Evolutionary conservation across 2,329 filamentous ascomycete species (phyloP), one percentile per base, ranked within the genome.

Genomic region (Pseudonectria buxi): DNA sequence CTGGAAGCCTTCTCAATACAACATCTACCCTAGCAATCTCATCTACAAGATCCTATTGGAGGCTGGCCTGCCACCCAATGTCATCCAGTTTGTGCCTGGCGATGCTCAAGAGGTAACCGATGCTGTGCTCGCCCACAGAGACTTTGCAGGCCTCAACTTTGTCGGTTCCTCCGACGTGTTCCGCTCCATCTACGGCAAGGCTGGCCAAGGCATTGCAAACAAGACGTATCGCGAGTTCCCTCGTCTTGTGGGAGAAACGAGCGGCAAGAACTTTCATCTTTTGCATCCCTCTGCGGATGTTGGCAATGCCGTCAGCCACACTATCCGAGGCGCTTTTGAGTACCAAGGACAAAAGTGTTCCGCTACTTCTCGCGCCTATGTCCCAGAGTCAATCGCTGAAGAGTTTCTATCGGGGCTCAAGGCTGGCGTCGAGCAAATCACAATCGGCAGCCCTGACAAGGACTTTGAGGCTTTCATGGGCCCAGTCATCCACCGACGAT

Each of bases 281-380:
- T 63, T 94, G 13, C 87, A 94, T 65, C 67, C 71, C 26, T 81
- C 78, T 2, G 87, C 87, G 26, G 83, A 94, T 47, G 64, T 92
- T 29, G 66, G 76, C 42, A 92, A 90, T 53, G 86, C 86, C 2
- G 85, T 77, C n/a, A 71, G 84, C 46, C 83, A 94, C 59, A 92
- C 86, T 3, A 76, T 94, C 18, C 84, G 87, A 30, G 86, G 85
- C 24, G 85, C 86, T 1, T 94, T 94, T 54, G 87, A 94, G 61
- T 94, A 81, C 67, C 86, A 92, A 58, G 87, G 87, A 24, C 87
- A 94, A 62, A 94, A 94, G 65, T 94, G 87, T 70, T 87, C 81
- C 46, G 87, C 87, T 35, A 87, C 83, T 10, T 90, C 85, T 12
- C 78, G 87, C 10, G 69, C 77, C 26, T 94, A 94, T 60, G 74